These are phyloP conservation scores for Senna tora DNA, from an alignment of 306 rosid genomes.

Conservation along the genomic window DNA sequence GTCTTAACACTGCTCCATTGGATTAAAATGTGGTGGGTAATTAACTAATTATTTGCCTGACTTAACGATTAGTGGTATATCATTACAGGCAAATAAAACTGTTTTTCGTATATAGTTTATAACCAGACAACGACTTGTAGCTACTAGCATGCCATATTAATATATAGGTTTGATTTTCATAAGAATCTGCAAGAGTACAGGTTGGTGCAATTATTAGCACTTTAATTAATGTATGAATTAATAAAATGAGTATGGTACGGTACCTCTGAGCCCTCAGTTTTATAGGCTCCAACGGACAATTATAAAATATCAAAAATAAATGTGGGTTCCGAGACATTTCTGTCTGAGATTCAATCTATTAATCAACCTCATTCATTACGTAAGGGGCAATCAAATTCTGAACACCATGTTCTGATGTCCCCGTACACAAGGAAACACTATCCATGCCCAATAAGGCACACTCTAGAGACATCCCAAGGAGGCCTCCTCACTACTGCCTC, in stretches of 20 bases:
- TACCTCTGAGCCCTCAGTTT: neutral
- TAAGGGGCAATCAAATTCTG: conserved; percentile 7
- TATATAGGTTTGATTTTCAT: neutral
- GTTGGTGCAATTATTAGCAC: neutral
- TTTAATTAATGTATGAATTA: too few relatives aligned
- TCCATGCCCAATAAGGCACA: conserved; percentile 18
- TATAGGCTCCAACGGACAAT: too few relatives aligned
- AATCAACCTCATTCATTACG: neutral
- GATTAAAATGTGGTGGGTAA: too few relatives aligned
- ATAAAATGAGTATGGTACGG: neutral
- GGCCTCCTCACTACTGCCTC: too few relatives aligned
- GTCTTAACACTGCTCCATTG: neutral
- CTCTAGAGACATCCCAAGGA: conserved; percentile 35
- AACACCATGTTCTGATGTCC: neutral
- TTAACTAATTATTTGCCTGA: too few relatives aligned
- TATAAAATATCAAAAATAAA: too few relatives aligned
- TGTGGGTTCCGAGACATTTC: neutral
- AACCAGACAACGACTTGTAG: too few relatives aligned
- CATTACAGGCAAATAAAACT: too few relatives aligned
- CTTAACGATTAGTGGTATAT: too few relatives aligned
- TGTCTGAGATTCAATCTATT: neutral
- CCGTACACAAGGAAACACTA: neutral
- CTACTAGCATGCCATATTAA: too few relatives aligned
- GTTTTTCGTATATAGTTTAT: too few relatives aligned
- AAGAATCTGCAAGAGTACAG: neutral